Base-by-base conservation (phyloP, 116 monocot species). In the Iris pallida region DNA sequence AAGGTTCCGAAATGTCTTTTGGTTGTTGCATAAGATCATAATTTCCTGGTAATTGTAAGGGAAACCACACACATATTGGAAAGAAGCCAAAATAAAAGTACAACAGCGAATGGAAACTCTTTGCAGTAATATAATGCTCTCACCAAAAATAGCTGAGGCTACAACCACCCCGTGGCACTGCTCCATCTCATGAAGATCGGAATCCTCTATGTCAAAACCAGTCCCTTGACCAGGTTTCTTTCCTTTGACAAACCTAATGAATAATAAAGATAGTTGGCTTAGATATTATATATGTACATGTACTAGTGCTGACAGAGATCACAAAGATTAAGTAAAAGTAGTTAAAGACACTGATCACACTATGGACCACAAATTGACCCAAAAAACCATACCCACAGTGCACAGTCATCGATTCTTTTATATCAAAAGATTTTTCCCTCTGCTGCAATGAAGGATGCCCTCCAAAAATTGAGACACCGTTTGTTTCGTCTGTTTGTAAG, bases 141-240 rank as follows among this genome's bases (percentile, higher is more conserved):
- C 80, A 97, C 93, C 97, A 79, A 97, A 92, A 80, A 97, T 92
- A 68, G 97, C 88, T 41, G 97, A 92, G 42, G 97, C 97, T 52
- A 97, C 90, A 20, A 97, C 83, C 45, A 97, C 68, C 41, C 83
- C 97, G 76, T 46, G 78, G 70, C 92, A 97, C 66, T 79, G 78
- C 75, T 85, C 93, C 97, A 98, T 92, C 68, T 92, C 93, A 76
- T 76, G 55, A 79, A 97, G 77, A 83, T 84, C 85, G 53, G 67
- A 63, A 62, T 79, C 73, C 45, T 87, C 76, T 69, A 97, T 90
- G 67, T 97, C 82, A 84, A 97, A 97, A 3, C 86, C 85, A 75
- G 90, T 80, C 16, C 86, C 83, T 66, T 74, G 79, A 40, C 97
- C 90, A 74, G 83, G 85, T 73, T 56, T 85, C 71, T 73, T 85